Conservation (phyloP, 2,329 filamentous ascomycete genomes). For the Aschersonia sp. region DNA sequence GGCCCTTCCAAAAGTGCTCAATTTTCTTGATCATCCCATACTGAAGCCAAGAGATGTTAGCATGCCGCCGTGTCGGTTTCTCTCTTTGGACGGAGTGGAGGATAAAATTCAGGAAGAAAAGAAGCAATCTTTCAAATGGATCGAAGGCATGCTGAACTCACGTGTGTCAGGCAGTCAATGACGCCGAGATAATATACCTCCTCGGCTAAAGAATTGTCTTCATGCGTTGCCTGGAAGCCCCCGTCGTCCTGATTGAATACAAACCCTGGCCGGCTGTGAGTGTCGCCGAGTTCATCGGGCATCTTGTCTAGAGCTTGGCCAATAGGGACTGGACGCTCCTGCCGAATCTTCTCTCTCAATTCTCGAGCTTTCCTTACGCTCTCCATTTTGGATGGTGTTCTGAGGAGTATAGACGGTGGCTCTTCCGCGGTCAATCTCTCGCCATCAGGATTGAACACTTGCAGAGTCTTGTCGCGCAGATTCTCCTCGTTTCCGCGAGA, state of each 20-base stretch:
- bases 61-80: background rate
- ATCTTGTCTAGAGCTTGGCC: constrained; percentile 70
- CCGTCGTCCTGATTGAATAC: constrained; percentile 92
- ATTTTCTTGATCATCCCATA: constrained; percentile 91
- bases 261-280: constrained; percentile 53
- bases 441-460: constrained; percentile 85
- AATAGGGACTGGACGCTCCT: constrained; percentile 87
- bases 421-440: constrained; percentile 44
- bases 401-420: constrained; percentile 52
- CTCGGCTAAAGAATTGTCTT: constrained; percentile 70
- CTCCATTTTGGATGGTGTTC: constrained; percentile 89
- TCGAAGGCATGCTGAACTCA: constrained; percentile 33
- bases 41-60: constrained; percentile 27
- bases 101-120: background rate
- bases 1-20: constrained; percentile 93
- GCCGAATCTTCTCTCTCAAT: constrained; percentile 80
- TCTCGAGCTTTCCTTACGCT: constrained; percentile 83
- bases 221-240: constrained; percentile 83
- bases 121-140: background rate
- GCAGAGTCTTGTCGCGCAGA: constrained; percentile 72
- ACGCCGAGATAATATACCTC: constrained; percentile 97
- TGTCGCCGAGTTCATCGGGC: constrained; percentile 75
- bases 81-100: background rate
- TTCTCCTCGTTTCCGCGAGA: constrained; percentile 91
- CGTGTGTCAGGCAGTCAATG: constrained; percentile 94